Base-by-base conservation (phyloP, 1,284 basidiomycete species). In the Lentinula novae-zelandiae region DNA sequence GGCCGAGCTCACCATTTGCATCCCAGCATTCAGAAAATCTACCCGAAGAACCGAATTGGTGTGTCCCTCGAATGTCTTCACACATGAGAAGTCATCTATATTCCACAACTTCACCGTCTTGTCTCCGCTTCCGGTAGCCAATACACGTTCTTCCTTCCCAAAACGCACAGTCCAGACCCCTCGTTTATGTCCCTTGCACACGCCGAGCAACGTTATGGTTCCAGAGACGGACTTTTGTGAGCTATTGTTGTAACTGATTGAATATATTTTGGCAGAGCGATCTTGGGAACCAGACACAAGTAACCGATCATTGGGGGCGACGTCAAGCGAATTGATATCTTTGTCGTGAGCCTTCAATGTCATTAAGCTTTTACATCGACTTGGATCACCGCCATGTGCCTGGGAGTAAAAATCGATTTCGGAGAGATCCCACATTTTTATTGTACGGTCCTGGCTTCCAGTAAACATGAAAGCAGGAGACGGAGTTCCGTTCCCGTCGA, bases 31-130 rank as follows among this genome's bases (percentile, higher is more conserved):
- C 49, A 98, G 70, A 72, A 98, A 99, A 68, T 93, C 91, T 27
- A 98, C 89, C 44, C 95, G 82, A 53, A 99, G 76, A n/a, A 99
- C 95, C 4, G 94, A 95, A 75, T 98, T 98, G 4, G 95, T 95
- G 73, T 99, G 97, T 0, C 96, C 95, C 75, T 98, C 96, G 67
- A 97, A 95, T 34, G 96, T 98, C 82, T 95, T 95, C 62, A 96
- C 73, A 71, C 95, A 96, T 27, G 89, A 84, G 73, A 90, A 96
- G 70, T 96, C 94, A 65, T 95, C 92, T 63, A 98, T 74, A 71
- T 82, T 93, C 97, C 97, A 99, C 31, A 99, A 76, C 71, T 92
- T 93, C 65, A 98, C 83, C 0, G 94, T 95, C 73, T 93, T 92
- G 76, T 99, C 97, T 2, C 96, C 95, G 55, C 95, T 96, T 4